Evolutionary conservation across 179 eudicot species (phyloP), one percentile per base, ranked within the genome.

Genomic region (Patellifolia procumbens): DNA sequence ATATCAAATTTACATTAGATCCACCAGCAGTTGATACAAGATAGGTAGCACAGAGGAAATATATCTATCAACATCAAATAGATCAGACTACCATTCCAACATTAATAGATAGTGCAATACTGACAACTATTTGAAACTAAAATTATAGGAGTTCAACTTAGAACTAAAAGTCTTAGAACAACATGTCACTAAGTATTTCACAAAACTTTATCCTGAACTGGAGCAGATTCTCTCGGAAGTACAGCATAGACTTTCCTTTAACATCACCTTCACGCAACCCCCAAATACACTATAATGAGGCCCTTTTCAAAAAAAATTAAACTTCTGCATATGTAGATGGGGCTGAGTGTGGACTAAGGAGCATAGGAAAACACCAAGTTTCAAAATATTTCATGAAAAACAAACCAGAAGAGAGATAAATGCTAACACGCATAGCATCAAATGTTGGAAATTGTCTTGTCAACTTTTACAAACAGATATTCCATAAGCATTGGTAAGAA

Each of bases 1-100:
- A 78, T 42, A 76, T 39, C 12, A 15, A 69, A 83, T 35, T 32
- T 37, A 34, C 59, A 83, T 60, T 74, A 78, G 52, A 5, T 24
- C 13, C 16, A 74, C 0, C 2, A 66, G 4, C 13, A 52, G 28
- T 20, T 43, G 61, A 67, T 31, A 11, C 7, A 19, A 58, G 35
- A 9, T n/a, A 2, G 26, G 17, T 12, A 2, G 22, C 34, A 49
- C 1, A n/a, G 13, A 1, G 29, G 34, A 67, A 65, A 43, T 65
- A 43, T 31, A 61, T 43, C 73, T 31, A 63, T 12, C 73, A 55
- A 17, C 46, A 75, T 17, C 32, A 45, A 72, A 29, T 61, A 46
- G 8, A 13, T 61, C 70, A 74, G 20, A 35, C 11, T 22, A 26
- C 70, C 71, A 70, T 70, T 24, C 46, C 42, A 62, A 76, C 56